A percentile compares a stretch with the other conserved stretches of the same genome.
These are phyloP conservation scores for Paulownia fortunei DNA, from an alignment of 257 asterid genomes.

Conservation along the genomic window DNA sequence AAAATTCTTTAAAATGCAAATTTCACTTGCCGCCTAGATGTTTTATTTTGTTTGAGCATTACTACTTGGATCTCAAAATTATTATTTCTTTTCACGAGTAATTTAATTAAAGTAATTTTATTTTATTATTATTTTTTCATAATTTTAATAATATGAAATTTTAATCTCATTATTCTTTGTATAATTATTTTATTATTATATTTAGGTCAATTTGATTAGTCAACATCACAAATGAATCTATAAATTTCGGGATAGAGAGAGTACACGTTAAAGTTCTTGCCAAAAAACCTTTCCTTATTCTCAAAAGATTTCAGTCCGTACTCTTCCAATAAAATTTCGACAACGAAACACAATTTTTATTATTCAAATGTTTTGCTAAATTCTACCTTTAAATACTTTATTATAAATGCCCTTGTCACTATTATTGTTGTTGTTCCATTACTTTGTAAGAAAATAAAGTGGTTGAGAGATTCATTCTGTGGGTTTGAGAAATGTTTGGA, in stretches of 20 bases:
- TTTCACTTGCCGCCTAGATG: too few species aligned
- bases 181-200: background rate
- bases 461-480: slow-evolving; percentile 3
- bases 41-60: too few species aligned
- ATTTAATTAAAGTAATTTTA: too few species aligned
- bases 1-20: too few species aligned
- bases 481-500: background rate
- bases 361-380: slow-evolving; percentile 16
- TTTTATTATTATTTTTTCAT: too few species aligned
- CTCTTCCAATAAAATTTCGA: slow-evolving; percentile 14
- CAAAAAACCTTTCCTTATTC: background rate
- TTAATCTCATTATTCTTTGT: background rate
- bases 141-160: background rate
- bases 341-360: background rate
- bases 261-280: background rate
- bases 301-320: background rate
- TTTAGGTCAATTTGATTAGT: background rate
- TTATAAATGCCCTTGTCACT: background rate
- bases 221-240: background rate
- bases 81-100: too few species aligned
- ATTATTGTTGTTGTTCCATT: slow-evolving; percentile 2
- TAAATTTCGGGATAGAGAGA: background rate
- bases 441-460: slow-evolving; percentile 14
- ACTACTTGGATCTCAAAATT: too few species aligned
- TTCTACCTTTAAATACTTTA: slow-evolving; percentile 25